phyloP scores from a whole-genome alignment of 2,329 filamentous ascomycete species.

The Colletotrichum theobromicola region DNA sequence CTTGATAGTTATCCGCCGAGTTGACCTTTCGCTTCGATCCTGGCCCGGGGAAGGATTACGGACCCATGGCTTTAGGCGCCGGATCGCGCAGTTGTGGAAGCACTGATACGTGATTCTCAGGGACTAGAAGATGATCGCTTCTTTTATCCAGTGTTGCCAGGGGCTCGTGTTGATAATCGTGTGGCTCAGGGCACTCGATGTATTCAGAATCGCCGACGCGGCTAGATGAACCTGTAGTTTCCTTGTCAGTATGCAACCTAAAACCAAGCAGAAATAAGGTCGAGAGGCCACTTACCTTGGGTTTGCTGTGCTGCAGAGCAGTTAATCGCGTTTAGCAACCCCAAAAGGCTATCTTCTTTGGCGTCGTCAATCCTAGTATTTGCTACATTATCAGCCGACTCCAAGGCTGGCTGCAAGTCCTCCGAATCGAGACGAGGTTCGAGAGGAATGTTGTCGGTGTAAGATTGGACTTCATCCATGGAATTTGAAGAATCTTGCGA shows the following conservation, averaged over 20 bases:
- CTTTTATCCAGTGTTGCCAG: background rate
- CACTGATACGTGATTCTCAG: background rate
- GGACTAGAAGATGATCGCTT: background rate
- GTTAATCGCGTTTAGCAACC: background rate
- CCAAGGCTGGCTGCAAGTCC: background rate
- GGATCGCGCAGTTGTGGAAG: background rate
- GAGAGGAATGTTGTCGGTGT: background rate
- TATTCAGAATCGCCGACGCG: background rate
- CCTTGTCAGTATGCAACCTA: background rate
- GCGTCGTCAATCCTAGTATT: background rate
- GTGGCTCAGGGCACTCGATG: background rate
- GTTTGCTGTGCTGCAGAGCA: background rate
- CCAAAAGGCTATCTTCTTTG: background rate
- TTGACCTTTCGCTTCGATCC: background rate
- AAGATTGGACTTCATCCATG: background rate
- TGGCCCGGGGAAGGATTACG: background rate
- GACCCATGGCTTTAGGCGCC: background rate
- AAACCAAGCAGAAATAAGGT: fast-evolving
- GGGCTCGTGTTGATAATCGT: background rate
- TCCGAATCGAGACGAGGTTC: background rate
- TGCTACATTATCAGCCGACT: background rate
- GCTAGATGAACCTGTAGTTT: background rate
- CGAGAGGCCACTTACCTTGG: background rate
- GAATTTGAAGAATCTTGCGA: background rate
- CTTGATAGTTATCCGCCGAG: background rate